Base-by-base conservation (phyloP, 2,329 filamentous ascomycete genomes). In the Arthrobotrys iridis region DNA sequence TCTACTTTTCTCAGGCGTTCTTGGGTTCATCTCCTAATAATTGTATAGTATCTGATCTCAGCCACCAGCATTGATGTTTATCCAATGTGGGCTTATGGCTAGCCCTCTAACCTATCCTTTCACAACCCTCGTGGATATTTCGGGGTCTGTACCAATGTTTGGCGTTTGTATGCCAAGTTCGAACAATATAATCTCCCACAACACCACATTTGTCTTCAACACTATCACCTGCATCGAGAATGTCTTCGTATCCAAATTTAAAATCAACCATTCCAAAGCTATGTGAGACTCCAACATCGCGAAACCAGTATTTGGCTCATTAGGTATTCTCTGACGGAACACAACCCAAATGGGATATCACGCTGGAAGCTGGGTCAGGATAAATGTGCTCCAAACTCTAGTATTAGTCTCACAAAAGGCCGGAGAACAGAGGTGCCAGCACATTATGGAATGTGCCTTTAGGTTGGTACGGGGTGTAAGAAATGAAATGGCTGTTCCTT, bases 31-130 rank as follows among this genome's bases (percentile, higher is more conserved):
- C 30, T 43, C 50, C 24, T 55, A 28, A 35, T 22, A 40, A 55
- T 45, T 74, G 70, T 74, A 74, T 58, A 74, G 62, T 67, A 74
- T 35, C 52, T 62, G 55, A 40, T 59, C 28, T 62, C 35, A 7
- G 10, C 28, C 55, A 60, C 57, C 45, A 52, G 37, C 18, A 65
- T 40, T 20, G 35, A 50, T 40, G 50, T 55, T 55, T 13, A 15
- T 18, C 30, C 35, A 55, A 24, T 10, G 15, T 18, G 30, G 50
- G 30, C 50, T 18, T 13, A 22, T 24, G 37, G 30, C 24, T 55
- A 30, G 50, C 50, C 30, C 15, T n/a, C n/a, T 30, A 37, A 20
- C 28, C 11, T 35, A 37, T 55, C 22, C 7, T 22, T 55, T 35
- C 13, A 26, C 13, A 6, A 20, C 22, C 55, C 43, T 58, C 20